Evolutionary conservation across 768 basidiomycete species (phyloP), one percentile per base, ranked within the genome.

Genomic region (Leccinellum luteum): DNA sequence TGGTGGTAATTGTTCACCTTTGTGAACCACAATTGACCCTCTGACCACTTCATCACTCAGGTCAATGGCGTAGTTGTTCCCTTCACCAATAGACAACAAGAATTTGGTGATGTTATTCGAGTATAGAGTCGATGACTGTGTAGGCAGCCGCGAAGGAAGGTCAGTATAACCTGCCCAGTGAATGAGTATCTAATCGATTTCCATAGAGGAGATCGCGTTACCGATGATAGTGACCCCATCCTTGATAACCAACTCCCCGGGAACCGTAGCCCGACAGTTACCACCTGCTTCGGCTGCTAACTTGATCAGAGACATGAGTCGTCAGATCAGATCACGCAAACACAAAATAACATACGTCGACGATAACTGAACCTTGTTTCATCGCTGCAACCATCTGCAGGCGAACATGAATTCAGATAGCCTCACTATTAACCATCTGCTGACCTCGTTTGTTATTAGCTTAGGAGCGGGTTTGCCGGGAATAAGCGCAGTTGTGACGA

Each of bases 81-180:
- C 81, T 38, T 80, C 80, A 28, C 86, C 85, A 8, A 94, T 82
- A 4, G 92, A 92, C 15, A 94, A 77, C 45, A 94, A 79, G 74
- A 94, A 94, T 69, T 94, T 94, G 35, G 89, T 87, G 60, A 94
- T 86, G 66, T 94, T 94, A 73, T 94, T 94, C 6, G 92, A 94
- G 70, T 94, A 94, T 6, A 94, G 75, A 3, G 90, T 92, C 4
- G 90, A 92, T 5, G 91, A 91, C 66, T 94, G 92, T 0, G 92
- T 94, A 15, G 92, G 92, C 34, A 94, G 75, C 38, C 92, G 83
- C n/a, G 91, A 92, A 6, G 92, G 87, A 50, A 94, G 77, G 72
- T 94, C 92, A 49, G 89, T 86, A 68, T 90, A 91, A 41, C 90
- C 89, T 91, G 62, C 1, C 48, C 51, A 51, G 8, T 27, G 34